Percentiles rank a stretch among this genome's conserved stretches.
Evolutionary conservation across 805 yeast species (phyloP).

Genomic region (Clavispora fructus): DNA sequence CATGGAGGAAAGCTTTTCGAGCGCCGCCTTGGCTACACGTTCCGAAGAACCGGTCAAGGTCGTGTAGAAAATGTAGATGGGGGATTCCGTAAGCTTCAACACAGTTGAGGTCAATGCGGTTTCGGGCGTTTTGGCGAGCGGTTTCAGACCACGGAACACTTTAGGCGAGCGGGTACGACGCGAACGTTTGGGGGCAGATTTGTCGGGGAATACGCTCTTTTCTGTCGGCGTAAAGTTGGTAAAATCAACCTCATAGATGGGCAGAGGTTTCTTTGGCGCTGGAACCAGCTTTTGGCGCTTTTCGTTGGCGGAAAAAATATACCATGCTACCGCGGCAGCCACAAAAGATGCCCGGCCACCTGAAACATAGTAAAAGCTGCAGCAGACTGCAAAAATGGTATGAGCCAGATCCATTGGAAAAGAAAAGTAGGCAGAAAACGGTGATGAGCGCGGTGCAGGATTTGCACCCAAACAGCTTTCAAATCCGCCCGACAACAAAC

Average conservation of each 20-base stretch:
- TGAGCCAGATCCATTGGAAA: constrained; percentile 11
- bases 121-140: constrained; percentile 15
- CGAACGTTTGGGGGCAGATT: constrained; percentile 9
- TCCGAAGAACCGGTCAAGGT: constrained; percentile 82
- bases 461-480: constrained; percentile 13
- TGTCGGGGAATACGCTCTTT: constrained; percentile 13
- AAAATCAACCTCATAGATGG: constrained; percentile 39
- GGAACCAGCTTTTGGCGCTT: background rate
- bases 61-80: constrained; percentile 69
- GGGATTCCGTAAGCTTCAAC: constrained; percentile 44
- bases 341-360: constrained; percentile 42
- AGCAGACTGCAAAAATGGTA: constrained; percentile 18
- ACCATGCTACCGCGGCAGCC: constrained; percentile 16
- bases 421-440: constrained; percentile 11
- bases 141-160: constrained; percentile 35
- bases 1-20: constrained; percentile 30
- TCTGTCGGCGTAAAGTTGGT: constrained; percentile 22
- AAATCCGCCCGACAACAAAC: background rate
- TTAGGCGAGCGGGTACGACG: constrained; percentile 33
- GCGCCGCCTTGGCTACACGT: constrained; percentile 55
- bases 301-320: background rate
- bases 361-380: constrained; percentile 26
- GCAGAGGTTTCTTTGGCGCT: constrained; percentile 19
- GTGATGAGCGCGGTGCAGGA: constrained; percentile 17
- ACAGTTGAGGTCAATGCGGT: constrained; percentile 38